Base-by-base conservation (phyloP, 257 asterid species). In the Solanum piurae region DNA sequence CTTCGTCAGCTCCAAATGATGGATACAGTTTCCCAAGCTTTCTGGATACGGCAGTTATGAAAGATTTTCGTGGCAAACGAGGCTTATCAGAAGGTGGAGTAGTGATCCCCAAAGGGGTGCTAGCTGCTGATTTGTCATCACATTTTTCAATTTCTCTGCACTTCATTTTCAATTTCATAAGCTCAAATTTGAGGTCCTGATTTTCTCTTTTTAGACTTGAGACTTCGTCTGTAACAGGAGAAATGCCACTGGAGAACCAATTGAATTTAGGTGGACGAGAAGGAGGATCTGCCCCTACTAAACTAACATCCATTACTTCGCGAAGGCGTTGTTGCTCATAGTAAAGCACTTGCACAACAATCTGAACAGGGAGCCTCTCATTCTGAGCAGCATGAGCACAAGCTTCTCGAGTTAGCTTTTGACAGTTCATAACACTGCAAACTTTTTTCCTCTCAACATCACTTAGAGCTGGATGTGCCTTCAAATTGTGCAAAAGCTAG, bases 301-400 rank as follows among this genome's bases (percentile, higher is more conserved):
- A 33, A 88, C 86, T 76, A 11, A 85, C 90, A 33, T 95, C 93
- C 96, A 93, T 86, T 72, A 86, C 98, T 84, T 94, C 95, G 42
- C 95, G 89, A 7, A 95, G 95, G 40, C 98, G 96, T 88, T 96
- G 98, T 85, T 96, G 98, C 91, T 96, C 99, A 88, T 94, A 91
- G 94, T 96, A 95, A 49, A 96, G 98, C 42, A 95, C 99, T 89
- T 96, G 98, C 37, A 96, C 96, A 3, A 95, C 96, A 0, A 95
- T 96, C 69, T 96, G 98, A 66, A 93, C 99, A 0, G 99, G 98
- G 12, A 96, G 95, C 88, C 99, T 86, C 85, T 96, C 98, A 62
- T 95, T 96, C 86, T 96, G 98, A 66, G 99, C 98, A 12, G 98
- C 99, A 14, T 96, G 99, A 0, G 98, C 98, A 34, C 96, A 94